A percentile compares a stretch with the other conserved stretches of the same genome.
Evolutionary conservation across 83 land plant species (phyloP).

Genomic region (Picea engelmannii): DNA sequence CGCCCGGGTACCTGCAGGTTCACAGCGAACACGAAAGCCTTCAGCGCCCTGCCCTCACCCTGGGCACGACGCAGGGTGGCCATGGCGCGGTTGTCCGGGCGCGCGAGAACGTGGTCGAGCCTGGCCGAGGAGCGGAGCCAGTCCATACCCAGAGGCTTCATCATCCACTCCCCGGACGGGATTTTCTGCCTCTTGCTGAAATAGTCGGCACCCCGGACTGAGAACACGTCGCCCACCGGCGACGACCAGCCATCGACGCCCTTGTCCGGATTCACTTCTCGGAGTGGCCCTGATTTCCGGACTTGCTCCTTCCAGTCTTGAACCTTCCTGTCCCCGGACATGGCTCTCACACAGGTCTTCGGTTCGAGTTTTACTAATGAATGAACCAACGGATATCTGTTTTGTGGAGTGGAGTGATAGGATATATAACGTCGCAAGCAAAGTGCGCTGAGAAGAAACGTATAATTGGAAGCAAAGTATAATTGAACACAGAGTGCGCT

Average conservation of each 20-base stretch:
- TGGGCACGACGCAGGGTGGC: conserved; percentile 43
- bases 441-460: too few species aligned
- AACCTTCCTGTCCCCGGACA: neutral
- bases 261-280: neutral
- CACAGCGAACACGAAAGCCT: too few species aligned
- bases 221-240: conserved; percentile 64
- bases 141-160: conserved; percentile 80
- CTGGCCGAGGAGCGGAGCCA: conserved; percentile 67
- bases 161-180: conserved; percentile 63
- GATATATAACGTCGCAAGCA: too few species aligned
- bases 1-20: too few species aligned
- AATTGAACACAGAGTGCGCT: too few species aligned
- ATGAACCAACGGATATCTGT: too few species aligned
- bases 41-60: conserved; percentile 28
- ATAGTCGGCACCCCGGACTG: conserved; percentile 41
- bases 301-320: conserved; percentile 3
- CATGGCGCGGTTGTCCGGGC: conserved; percentile 70
- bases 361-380: too few species aligned
- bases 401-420: too few species aligned
- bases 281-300: conserved; percentile 2
- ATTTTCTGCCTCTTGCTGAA: conserved; percentile 46
- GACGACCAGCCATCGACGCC: conserved; percentile 62
- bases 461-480: too few species aligned
- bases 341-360: too few species aligned
- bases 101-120: conserved; percentile 75